Conservation (phyloP, 331 rosid species). For the Phaseolus coccineus region DNA sequence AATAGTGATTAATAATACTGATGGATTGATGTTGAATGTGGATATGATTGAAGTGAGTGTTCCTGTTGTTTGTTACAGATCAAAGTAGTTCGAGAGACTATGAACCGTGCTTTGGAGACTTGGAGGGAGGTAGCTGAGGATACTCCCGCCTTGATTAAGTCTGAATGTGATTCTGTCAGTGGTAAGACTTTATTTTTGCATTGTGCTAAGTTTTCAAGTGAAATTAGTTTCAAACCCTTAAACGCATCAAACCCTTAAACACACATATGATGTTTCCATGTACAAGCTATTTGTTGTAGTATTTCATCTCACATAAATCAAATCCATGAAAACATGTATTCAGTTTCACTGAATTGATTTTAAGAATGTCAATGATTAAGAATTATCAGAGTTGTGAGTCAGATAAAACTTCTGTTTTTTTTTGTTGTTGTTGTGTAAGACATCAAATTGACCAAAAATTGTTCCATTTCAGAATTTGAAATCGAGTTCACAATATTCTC, state of each 20-base stretch:
- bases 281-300: too few species aligned
- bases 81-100: slow-evolving; percentile 88
- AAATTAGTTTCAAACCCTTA: slow-evolving; percentile 11
- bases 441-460: slow-evolving; percentile 2
- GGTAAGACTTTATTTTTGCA: slow-evolving; percentile 50
- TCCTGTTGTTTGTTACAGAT: slow-evolving; percentile 61
- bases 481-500: neutral
- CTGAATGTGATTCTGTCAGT: slow-evolving; percentile 51
- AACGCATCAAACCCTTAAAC: neutral
- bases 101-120: slow-evolving; percentile 78
- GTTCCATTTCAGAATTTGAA: neutral
- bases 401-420: neutral
- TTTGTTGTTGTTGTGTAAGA: neutral
- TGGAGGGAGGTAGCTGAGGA: slow-evolving; percentile 75
- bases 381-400: slow-evolving; percentile 12
- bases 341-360: too few species aligned
- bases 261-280: too few species aligned
- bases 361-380: neutral
- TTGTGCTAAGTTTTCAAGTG: slow-evolving; percentile 2
- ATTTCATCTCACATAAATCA: too few species aligned
- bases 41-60: slow-evolving; percentile 26
- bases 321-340: too few species aligned
- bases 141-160: slow-evolving; percentile 52
- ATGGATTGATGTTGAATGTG: slow-evolving; percentile 9
- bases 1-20: neutral